Percentiles rank a stretch among this genome's conserved stretches.
These are phyloP conservation scores for Yamadazyma conglobata DNA, from an alignment of 1,139 yeast species.

Conservation along the genomic window DNA sequence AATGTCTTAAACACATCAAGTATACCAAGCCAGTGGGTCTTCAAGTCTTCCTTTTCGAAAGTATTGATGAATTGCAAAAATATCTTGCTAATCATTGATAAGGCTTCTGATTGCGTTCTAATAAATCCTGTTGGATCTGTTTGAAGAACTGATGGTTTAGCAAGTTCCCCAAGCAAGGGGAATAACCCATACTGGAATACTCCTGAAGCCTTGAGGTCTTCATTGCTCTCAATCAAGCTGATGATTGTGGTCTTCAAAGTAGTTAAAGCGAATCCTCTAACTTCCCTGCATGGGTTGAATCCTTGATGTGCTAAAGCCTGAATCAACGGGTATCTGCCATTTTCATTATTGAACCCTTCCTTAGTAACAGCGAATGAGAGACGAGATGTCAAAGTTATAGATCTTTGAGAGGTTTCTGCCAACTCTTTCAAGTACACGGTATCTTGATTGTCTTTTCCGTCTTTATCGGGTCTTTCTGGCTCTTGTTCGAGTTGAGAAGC, in stretches of 20 bases:
- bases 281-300: conserved; percentile 78
- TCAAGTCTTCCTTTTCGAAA: conserved; percentile 22
- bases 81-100: conserved; percentile 66
- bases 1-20: conserved; percentile 31
- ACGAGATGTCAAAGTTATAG: conserved; percentile 58
- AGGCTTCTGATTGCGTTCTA: conserved; percentile 62
- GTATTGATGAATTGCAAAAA: conserved; percentile 51
- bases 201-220: conserved; percentile 43
- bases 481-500: conserved; percentile 78
- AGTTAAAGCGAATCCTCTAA: conserved; percentile 62
- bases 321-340: conserved; percentile 54
- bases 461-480: conserved; percentile 27
- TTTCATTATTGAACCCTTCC: conserved; percentile 20
- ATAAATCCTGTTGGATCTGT: conserved; percentile 65
- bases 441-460: conserved; percentile 19
- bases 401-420: conserved; percentile 55
- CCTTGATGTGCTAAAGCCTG: conserved; percentile 89
- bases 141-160: conserved; percentile 63
- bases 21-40: conserved; percentile 34
- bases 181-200: conserved; percentile 71
- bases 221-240: conserved; percentile 22
- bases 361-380: conserved; percentile 32
- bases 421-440: conserved; percentile 47
- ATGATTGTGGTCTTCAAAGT: conserved; percentile 48
- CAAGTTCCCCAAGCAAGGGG: conserved; percentile 65